Base-by-base conservation (phyloP, 371 early-diverging fungal species). In the Mucor indicus region DNA sequence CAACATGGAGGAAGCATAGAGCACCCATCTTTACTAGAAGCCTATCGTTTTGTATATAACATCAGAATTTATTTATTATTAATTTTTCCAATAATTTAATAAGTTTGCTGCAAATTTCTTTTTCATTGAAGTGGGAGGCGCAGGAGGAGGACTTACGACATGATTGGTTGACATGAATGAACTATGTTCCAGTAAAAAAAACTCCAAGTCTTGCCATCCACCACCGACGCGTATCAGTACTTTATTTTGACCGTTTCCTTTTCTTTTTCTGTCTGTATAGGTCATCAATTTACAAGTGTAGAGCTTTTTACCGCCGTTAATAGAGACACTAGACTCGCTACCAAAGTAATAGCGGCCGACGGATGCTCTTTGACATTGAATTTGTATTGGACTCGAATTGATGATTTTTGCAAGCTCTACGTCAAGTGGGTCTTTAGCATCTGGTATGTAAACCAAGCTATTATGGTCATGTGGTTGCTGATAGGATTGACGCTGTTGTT, bases 221-320 rank as follows among this genome's bases (percentile, higher is more conserved):
- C 83, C 82, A 27, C 85, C 83, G 2, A 83, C 82, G 23, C 83
- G 79, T n/a, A 83, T 79, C 44, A 81, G 48, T 11, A 83, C 83
- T 46, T 83, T 83, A 44, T 75, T 77, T 19, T 60, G 48, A 4
- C 50, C 53, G n/a, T n/a, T n/a, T n/a, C n/a, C n/a, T n/a, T n/a
- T n/a, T 22, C 55, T 44, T 44, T 50, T 44, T 32, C 67, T 51
- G 32, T 62, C 54, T n/a, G 44, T 55, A 48, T 75, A 75, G 11
- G 56, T 69, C 72, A 75, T 75, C 24, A 75, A 48, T 53, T 72
- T 69, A 61, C 75, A 75, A 1, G 71, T 67, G 42, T 71, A 75
- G 41, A 75, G 27, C 30, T 75, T 75, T 48, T 67, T 71, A 20
- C 75, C 75, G 16, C 68, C 68, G 23, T 63, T 70, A 2, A 64